These are phyloP conservation scores for Hypomontagnella monticulosa DNA, from an alignment of 495 filamentous ascomycete species.

Conservation along the genomic window DNA sequence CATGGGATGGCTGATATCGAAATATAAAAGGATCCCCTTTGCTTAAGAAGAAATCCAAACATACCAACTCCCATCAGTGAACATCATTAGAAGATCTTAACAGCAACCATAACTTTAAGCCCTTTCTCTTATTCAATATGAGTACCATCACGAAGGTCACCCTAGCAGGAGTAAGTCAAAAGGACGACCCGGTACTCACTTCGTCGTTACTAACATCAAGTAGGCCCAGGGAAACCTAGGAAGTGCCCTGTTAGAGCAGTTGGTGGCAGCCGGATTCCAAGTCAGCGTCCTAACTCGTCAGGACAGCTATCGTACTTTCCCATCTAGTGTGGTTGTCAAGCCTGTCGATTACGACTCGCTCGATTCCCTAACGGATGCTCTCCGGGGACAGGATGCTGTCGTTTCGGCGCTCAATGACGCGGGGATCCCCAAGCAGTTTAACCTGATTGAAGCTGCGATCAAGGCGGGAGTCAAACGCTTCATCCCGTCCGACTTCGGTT, in stretches of 20 bases:
- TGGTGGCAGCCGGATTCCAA: slow-evolving; percentile 59
- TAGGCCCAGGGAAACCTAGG: slow-evolving; percentile 62
- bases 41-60: too few species aligned
- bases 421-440: slow-evolving; percentile 43
- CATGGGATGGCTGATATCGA: too few species aligned
- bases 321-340: slow-evolving; percentile 49
- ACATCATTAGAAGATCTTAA: background rate
- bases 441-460: slow-evolving; percentile 61
- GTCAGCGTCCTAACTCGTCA: slow-evolving; percentile 62
- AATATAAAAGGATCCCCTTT: too few species aligned
- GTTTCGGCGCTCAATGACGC: slow-evolving; percentile 48
- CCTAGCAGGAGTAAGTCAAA: slow-evolving; percentile 50
- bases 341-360: slow-evolving; percentile 59
- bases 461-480: slow-evolving; percentile 62
- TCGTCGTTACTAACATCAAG: background rate
- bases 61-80: background rate
- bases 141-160: slow-evolving; percentile 52
- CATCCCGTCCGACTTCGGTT: slow-evolving; percentile 66
- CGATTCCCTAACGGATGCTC: slow-evolving; percentile 54
- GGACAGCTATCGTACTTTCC: slow-evolving; percentile 44
- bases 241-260: slow-evolving; percentile 55
- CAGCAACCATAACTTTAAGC: background rate
- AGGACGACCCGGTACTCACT: background rate
- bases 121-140: slow-evolving; percentile 40
- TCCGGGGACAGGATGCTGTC: slow-evolving; percentile 60